Evolutionary conservation across 2,329 filamentous ascomycete genomes (phyloP).

Genomic region (Didymella keratinophila): DNA sequence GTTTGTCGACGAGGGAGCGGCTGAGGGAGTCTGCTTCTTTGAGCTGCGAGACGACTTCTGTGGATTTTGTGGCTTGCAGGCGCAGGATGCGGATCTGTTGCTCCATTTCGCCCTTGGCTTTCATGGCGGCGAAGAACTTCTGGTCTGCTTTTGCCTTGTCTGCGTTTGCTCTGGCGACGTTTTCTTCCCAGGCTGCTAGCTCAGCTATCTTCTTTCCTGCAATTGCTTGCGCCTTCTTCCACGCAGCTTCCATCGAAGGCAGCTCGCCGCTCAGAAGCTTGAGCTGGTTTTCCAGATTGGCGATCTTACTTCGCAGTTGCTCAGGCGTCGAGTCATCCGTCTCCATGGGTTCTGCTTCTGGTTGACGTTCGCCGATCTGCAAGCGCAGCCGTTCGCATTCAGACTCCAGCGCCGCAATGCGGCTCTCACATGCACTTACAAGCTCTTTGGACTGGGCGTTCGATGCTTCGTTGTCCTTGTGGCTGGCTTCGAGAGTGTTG

Average conservation of each 20-base stretch:
- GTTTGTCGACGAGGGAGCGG: slow-evolving; percentile 76
- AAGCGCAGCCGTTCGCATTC: slow-evolving; percentile 76
- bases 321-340: slow-evolving; percentile 70
- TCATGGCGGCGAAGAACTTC: slow-evolving; percentile 96
- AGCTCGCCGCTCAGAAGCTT: slow-evolving; percentile 86
- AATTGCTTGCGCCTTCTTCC: slow-evolving; percentile 84
- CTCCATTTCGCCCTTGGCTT: slow-evolving; percentile 86
- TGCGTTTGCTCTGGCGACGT: slow-evolving; percentile 73
- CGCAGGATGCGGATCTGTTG: slow-evolving; percentile 81
- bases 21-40: slow-evolving; percentile 88
- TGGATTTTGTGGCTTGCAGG: slow-evolving; percentile 85
- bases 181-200: slow-evolving; percentile 77
- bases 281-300: slow-evolving; percentile 80
- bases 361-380: slow-evolving; percentile 59
- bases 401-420: slow-evolving; percentile 81
- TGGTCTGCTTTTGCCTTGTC: slow-evolving; percentile 98
- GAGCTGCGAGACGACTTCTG: slow-evolving; percentile 89
- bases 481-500: slow-evolving; percentile 76
- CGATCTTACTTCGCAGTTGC: slow-evolving; percentile 76
- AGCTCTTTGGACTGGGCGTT: slow-evolving; percentile 81
- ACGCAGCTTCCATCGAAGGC: slow-evolving; percentile 87
- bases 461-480: slow-evolving; percentile 77
- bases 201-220: slow-evolving; percentile 89
- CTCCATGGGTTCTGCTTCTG: slow-evolving; percentile 43
- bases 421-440: slow-evolving; percentile 77